Conservation (phyloP, 805 yeast genomes). For the Myxozyma nipponensis region DNA sequence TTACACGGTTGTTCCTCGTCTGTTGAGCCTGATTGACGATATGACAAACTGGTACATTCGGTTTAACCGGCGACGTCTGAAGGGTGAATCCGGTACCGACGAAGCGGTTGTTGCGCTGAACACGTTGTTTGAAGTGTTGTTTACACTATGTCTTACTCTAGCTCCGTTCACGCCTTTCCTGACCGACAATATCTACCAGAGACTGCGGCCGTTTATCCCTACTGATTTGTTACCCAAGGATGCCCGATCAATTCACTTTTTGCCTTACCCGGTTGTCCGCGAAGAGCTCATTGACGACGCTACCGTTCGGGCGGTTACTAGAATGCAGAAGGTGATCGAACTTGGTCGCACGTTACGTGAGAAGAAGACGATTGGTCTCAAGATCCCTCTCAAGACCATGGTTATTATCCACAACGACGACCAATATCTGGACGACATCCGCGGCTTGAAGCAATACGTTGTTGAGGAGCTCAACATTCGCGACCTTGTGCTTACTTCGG, state of each 20-base stretch:
- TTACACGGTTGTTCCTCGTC: conserved; percentile 92
- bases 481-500: conserved; percentile 79
- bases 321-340: conserved; percentile 97
- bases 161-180: conserved; percentile 98
- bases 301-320: conserved; percentile 80
- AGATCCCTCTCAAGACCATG: conserved; percentile 87
- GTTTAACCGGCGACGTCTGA: conserved; percentile 94
- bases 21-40: conserved; percentile 83
- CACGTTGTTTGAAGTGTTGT: conserved; percentile 84
- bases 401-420: conserved; percentile 80
- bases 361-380: conserved; percentile 86
- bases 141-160: conserved; percentile 89
- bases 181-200: conserved; percentile 82
- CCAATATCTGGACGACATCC: conserved; percentile 70
- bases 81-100: conserved; percentile 84
- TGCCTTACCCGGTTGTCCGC: conserved; percentile 82
- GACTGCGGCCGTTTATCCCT: conserved; percentile 56
- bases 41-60: conserved; percentile 99
- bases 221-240: conserved; percentile 51
- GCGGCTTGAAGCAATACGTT: conserved; percentile 72
- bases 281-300: conserved; percentile 73
- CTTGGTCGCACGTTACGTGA: conserved; percentile 96
- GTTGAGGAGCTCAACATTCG: conserved; percentile 90
- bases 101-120: conserved; percentile 86
- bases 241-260: conserved; percentile 84